A percentile compares a stretch with the other conserved stretches of the same genome.
Evolutionary conservation across 352 stramenopile genomes (phyloP).

Genomic region (Phytophthora podocarpi): DNA sequence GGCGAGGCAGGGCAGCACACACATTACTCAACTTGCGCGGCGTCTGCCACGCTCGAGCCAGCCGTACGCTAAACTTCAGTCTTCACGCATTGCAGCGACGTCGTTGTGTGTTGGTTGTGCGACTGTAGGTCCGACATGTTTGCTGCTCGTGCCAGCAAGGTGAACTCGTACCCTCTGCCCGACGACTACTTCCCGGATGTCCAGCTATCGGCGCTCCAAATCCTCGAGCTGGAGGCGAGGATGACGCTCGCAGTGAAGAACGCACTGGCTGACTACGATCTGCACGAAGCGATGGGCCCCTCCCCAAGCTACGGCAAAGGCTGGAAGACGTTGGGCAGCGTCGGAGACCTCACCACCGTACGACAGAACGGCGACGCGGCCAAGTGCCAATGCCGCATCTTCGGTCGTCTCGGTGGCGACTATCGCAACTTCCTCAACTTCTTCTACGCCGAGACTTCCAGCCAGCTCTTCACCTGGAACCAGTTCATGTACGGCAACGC

Average conservation of each 20-base stretch:
- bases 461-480: constrained; percentile 66
- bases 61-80: constrained; percentile 9
- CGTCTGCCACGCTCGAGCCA: background rate
- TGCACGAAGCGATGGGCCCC: constrained; percentile 47
- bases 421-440: constrained; percentile 73
- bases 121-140: constrained; percentile 12
- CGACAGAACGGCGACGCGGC: constrained; percentile 19
- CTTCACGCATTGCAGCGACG: background rate
- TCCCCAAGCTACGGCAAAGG: constrained; percentile 23
- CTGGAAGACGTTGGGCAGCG: constrained; percentile 37
- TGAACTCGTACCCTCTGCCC: constrained; percentile 35
- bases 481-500: constrained; percentile 63
- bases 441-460: constrained; percentile 61
- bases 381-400: constrained; percentile 50
- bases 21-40: constrained; percentile 19
- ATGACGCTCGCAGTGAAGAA: constrained; percentile 41
- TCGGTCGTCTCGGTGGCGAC: constrained; percentile 55
- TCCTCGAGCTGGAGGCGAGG: constrained; percentile 41
- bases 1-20: constrained; percentile 3
- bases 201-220: constrained; percentile 30
- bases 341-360: constrained; percentile 36
- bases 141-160: constrained; percentile 6
- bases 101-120: constrained; percentile 5
- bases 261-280: constrained; percentile 49
- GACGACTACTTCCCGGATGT: constrained; percentile 53